phyloP scores from a whole-genome alignment of 139 green algal species.

The Picochlorum sp. region DNA sequence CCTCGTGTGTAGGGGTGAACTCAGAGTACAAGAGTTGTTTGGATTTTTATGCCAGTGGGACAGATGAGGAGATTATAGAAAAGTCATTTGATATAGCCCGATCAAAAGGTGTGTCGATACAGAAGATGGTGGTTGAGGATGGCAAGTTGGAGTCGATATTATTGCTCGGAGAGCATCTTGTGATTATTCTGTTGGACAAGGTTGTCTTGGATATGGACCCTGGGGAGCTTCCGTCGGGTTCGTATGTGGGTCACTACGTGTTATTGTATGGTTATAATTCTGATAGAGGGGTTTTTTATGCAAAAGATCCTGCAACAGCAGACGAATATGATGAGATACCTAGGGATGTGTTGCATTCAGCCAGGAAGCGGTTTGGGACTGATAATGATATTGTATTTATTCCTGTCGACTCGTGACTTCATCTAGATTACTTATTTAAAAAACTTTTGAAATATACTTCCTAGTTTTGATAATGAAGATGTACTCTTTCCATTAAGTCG shows the following conservation, averaged over 20 bases:
- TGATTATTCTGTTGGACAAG: not conserved
- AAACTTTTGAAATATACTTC: not conserved
- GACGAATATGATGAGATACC: not conserved
- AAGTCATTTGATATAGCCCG: not conserved
- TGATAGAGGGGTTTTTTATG: not conserved
- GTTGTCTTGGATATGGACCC: not conserved
- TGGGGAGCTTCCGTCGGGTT: not conserved
- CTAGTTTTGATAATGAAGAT: not conserved
- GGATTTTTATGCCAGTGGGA: conserved; percentile 3
- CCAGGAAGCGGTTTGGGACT: not conserved
- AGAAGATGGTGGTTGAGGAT: not conserved
- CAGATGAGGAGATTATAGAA: conserved; percentile 2
- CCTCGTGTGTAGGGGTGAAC: conserved; percentile 5
- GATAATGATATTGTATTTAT: conserved; percentile 11
- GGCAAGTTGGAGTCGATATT: not conserved
- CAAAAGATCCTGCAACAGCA: conserved; percentile 1
- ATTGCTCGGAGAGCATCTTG: not conserved
- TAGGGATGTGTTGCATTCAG: not conserved
- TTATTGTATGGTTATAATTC: conserved; percentile 10
- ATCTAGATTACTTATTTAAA: not conserved
- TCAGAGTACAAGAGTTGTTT: not conserved
- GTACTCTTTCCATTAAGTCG: not conserved
- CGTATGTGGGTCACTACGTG: conserved; percentile 7
- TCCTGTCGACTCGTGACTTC: not conserved
- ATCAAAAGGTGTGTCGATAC: not conserved